A percentile compares a stretch with the other conserved stretches of the same genome.
These are phyloP conservation scores for Ophiostoma australiae DNA, from an alignment of 2,329 filamentous ascomycete genomes.

Conservation along the genomic window DNA sequence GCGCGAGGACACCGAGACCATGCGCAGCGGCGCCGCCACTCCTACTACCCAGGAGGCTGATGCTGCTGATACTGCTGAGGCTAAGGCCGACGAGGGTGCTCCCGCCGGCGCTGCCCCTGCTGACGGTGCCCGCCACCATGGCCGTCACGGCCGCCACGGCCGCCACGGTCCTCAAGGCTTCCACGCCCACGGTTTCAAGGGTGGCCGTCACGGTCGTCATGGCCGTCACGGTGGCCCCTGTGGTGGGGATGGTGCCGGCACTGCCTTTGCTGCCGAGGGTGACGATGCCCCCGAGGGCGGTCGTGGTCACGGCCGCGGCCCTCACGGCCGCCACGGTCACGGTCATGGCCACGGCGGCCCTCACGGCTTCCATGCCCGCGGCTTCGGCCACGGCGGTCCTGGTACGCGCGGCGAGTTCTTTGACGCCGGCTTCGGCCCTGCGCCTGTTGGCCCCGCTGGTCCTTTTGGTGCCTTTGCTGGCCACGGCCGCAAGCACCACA, in stretches of 20 bases:
- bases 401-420: slow-evolving; percentile 12
- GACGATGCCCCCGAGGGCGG: slow-evolving; percentile 9
- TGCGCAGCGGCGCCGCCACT: slow-evolving; percentile 16
- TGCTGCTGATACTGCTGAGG: slow-evolving; percentile 1
- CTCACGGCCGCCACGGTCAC: neutral
- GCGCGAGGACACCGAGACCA: slow-evolving; percentile 33
- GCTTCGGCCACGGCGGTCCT: slow-evolving; percentile 10
- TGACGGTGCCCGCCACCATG: neutral
- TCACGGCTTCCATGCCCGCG: neutral
- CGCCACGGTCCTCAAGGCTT: neutral
- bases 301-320: slow-evolving; percentile 14
- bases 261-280: neutral
- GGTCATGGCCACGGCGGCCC: neutral
- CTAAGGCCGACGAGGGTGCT: neutral
- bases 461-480: slow-evolving; percentile 12
- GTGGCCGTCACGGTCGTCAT: slow-evolving; percentile 18
- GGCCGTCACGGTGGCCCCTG: neutral
- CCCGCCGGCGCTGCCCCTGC: neutral
- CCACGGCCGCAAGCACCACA: slow-evolving; percentile 17
- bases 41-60: slow-evolving; percentile 21
- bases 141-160: neutral
- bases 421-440: slow-evolving; percentile 27
- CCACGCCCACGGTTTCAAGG: slow-evolving; percentile 3
- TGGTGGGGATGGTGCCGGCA: neutral
- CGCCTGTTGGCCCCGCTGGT: neutral